Percentiles rank a stretch among this genome's conserved stretches.
Evolutionary conservation across 306 rosid genomes (phyloP).

Genomic region (Rubus idaeus): DNA sequence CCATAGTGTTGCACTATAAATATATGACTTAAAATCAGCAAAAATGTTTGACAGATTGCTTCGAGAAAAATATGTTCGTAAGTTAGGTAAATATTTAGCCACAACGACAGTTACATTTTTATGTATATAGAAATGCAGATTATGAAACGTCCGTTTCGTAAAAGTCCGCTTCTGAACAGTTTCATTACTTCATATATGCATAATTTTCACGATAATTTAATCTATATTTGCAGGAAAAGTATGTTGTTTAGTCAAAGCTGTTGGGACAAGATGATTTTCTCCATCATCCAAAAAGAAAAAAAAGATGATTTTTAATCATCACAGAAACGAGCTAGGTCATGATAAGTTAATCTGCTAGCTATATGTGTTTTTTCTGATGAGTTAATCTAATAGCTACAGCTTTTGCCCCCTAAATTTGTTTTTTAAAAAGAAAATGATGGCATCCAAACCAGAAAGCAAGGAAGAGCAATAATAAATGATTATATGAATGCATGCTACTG

Average conservation of each 20-base stretch:
- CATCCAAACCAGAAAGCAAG: constrained; percentile 1
- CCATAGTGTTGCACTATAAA: neutral
- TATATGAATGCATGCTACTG: neutral
- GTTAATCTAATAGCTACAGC: neutral
- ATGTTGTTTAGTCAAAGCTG: neutral
- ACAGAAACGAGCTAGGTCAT: neutral
- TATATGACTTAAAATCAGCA: neutral
- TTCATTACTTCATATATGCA: neutral
- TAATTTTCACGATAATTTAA: neutral
- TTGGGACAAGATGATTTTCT: neutral
- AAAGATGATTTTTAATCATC: neutral
- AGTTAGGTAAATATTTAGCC: too few species aligned
- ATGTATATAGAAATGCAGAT: neutral
- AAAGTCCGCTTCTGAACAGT: too few species aligned
- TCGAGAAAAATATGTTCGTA: neutral
- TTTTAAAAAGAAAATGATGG: neutral
- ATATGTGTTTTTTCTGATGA: neutral
- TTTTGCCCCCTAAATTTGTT: neutral
- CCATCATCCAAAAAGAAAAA: too few species aligned
- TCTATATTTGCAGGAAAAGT: neutral
- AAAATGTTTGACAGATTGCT: neutral
- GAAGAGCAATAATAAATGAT: neutral
- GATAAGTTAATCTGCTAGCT: neutral
- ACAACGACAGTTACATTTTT: too few species aligned
- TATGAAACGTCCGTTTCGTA: neutral